Base-by-base conservation (phyloP, 2,329 filamentous ascomycete genomes). In the Colletotrichum sp. region DNA sequence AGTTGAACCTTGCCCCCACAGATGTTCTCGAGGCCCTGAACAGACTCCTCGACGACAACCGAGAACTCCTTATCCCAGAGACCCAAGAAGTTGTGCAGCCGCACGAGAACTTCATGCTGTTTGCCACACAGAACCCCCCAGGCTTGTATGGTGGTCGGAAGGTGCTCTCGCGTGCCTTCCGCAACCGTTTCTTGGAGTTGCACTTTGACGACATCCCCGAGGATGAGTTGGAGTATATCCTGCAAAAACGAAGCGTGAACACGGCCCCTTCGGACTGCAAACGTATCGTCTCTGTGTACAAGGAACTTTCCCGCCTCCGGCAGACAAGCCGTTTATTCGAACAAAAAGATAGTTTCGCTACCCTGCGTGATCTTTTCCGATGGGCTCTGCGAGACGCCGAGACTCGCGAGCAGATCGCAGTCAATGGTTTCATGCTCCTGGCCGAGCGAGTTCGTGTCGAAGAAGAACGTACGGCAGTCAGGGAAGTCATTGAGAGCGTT, bases 121-220 rank as follows among this genome's bases (percentile, higher is more conserved):
- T 99, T 81, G 97, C 97, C 3, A 99, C 97, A 0, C 97, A 99
- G 82, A 99, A 99, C 79, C 97, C 97, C 1, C 94, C 98, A 26
- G 97, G 97, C 44, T 87, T 99, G 1, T 99, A 99, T 80, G 98
- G 98, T 75, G 97, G 97, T 18, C 92, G 97, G 80, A 99, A 99
- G 82, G 93, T 95, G 1, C 89, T 99, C 9, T 99, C 97, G 2
- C 92, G 98, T 57, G 97, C 97, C 3, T 99, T 99, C 85, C 93
- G 98, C 71, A 99, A 99, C 83, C 92, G 97, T 81, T 99, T 99
- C 81, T 90, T 99, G 5, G 97, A 99, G 84, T 88, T 99, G 6
- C 97, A 99, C 84, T 99, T 98, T 81, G 97, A 99, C 80, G 98
- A 99, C 81, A 99, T 99, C 28, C 97, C 97, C 0, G 95, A 99